These are phyloP conservation scores for Melampsora larici-populina DNA, from an alignment of 1,284 basidiomycete species.

Conservation along the genomic window DNA sequence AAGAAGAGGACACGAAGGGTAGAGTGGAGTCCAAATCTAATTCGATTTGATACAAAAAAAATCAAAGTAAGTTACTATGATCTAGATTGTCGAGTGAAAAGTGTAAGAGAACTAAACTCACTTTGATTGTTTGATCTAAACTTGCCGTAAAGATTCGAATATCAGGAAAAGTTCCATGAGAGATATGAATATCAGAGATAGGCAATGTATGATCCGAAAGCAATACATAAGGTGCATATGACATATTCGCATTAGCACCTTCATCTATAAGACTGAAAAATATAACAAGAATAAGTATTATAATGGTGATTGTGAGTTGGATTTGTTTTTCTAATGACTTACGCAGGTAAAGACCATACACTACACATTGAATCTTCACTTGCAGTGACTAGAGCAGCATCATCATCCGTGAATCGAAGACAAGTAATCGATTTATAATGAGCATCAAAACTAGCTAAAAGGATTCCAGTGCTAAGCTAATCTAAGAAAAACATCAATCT, in stretches of 20 bases:
- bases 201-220: conserved; percentile 88
- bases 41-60: conserved; percentile 18
- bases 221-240: conserved; percentile 70
- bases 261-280: conserved; percentile 21
- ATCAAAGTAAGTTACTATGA: conserved; percentile 43
- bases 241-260: conserved; percentile 45
- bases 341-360: conserved; percentile 85
- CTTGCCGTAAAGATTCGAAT: conserved; percentile 74
- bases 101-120: conserved; percentile 52
- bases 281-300: conserved; percentile 11
- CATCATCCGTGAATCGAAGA: conserved; percentile 76
- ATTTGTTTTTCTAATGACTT: conserved; percentile 52
- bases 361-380: conserved; percentile 83
- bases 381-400: conserved; percentile 73
- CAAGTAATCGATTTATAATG: conserved; percentile 86
- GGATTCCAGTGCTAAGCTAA: conserved; percentile 75
- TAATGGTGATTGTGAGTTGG: conserved; percentile 55
- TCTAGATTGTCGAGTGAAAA: conserved; percentile 8
- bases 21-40: conserved; percentile 47
- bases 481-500: conserved; percentile 55
- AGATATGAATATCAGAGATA: conserved; percentile 75
- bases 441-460: conserved; percentile 86
- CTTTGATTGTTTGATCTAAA: conserved; percentile 87
- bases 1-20: conserved; percentile 44
- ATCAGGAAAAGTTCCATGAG: conserved; percentile 70